Base-by-base conservation (phyloP, 257 asterid genomes). In the Nyctanthes arbortristis region DNA sequence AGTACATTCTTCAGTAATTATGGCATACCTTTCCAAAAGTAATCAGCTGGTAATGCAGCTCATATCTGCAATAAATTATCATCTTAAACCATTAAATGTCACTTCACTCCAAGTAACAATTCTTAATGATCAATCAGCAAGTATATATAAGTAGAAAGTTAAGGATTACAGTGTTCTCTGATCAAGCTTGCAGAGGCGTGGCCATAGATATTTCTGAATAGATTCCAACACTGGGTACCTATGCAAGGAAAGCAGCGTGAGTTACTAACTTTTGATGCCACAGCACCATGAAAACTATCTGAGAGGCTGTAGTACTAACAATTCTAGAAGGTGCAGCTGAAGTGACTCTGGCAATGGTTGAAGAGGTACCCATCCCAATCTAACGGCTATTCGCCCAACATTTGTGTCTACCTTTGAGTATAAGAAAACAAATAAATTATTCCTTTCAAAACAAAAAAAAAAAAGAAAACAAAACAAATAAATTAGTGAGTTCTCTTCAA, bases 331-430 rank as follows among this genome's bases (percentile, higher is more conserved):
- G 57, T 83, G 88, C 82, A 83, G 64, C 70, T 80, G 88, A 63
- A 83, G 85, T 35, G 88, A 83, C 70, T 83, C 88, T 0, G 88
- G 88, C 72, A 83, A 72, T 8, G 88, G 84, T 49, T 83, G 85
- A 77, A 83, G 88, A 47, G 88, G 88, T n/a, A 80, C 88, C 85
- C 84, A 83, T 35, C 85, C 88, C 60, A 83, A 83, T 65, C 85
- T 78, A 52, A 83, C 88, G 13, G 85, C 85, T 67, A 83, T 80
- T 20, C 88, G 81, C 56, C 85, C 88, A 65, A 83, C 88, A 75
- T 83, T 83, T 64, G 77, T 73, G 72, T 83, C 88, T 52, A 83
- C 88, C 88, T 80, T 67, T 65, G 14, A 67, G 70, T 10, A 70
- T 14, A 61, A 14, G 11, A 52, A 66, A 27, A 64, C 72, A 47